Evolutionary conservation across 108 stramenopile genomes (phyloP).

Genomic region (Nitzschia inconspicua): DNA sequence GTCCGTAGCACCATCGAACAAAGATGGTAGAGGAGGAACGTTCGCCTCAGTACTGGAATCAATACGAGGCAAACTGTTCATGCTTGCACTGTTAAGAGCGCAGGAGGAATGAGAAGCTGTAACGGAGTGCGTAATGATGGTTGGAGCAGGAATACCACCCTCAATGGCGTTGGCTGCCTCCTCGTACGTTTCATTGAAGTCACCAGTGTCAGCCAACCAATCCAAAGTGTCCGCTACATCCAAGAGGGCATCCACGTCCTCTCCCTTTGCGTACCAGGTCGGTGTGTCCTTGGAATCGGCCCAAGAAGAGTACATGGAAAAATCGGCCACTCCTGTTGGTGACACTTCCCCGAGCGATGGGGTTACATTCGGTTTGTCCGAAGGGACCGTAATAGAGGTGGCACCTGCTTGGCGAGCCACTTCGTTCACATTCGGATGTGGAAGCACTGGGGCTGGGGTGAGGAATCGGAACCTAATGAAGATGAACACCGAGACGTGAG

Average conservation of each 20-base stretch:
- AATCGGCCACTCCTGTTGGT: conserved; percentile 77
- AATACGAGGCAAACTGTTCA: conserved; percentile 32
- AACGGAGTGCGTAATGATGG: conserved; percentile 2
- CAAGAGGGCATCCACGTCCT: conserved; percentile 78
- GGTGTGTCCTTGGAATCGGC: conserved; percentile 80
- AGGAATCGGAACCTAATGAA: conserved; percentile 68
- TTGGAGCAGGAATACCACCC: neutral
- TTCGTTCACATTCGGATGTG: conserved; percentile 54
- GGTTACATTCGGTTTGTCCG: conserved; percentile 8
- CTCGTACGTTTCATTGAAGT: conserved; percentile 71
- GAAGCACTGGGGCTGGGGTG: conserved; percentile 56
- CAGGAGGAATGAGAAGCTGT: too few relatives aligned
- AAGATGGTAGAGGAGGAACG: conserved; percentile 47
- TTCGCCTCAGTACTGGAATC: conserved; percentile 26
- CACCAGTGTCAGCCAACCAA: conserved; percentile 82
- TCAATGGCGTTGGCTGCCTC: conserved; percentile 22
- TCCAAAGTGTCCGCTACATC: conserved; percentile 79
- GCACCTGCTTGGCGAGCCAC: conserved; percentile 74
- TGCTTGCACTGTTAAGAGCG: conserved; percentile 24
- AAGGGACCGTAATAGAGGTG: conserved; percentile 63
- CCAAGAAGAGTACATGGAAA: conserved; percentile 69
- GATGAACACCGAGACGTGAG: neutral
- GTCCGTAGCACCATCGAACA: conserved; percentile 40
- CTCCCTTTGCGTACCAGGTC: conserved; percentile 81
- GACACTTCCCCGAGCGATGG: conserved; percentile 43